Evolutionary conservation across 331 rosid species (phyloP).

Genomic region (Rosa hybrid): DNA sequence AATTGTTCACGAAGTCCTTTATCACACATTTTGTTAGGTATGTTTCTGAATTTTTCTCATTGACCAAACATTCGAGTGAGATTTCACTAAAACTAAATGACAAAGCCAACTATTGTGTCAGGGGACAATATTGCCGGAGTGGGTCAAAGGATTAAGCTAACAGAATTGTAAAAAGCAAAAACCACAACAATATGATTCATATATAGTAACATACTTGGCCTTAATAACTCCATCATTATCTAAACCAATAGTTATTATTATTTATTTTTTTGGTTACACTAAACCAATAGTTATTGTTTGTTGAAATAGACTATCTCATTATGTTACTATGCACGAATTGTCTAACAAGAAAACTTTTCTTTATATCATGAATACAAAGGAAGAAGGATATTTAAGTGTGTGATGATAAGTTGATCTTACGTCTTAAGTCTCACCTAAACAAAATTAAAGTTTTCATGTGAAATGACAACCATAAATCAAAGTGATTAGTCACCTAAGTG

Average conservation of each 20-base stretch:
- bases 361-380: not conserved
- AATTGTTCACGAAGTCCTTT: not conserved
- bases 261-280: not conserved
- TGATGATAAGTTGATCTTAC: not conserved
- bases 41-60: not conserved
- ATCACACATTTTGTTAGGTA: not conserved
- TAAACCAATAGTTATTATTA: not conserved
- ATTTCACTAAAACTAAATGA: not conserved
- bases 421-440: not conserved
- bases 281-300: not conserved
- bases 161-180: not conserved
- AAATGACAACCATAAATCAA: not conserved
- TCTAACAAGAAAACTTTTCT: not conserved
- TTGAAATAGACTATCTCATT: not conserved
- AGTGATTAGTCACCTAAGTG: constrained; percentile 19
- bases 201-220: not conserved
- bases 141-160: not conserved
- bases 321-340: not conserved
- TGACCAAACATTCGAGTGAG: not conserved
- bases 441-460: not conserved
- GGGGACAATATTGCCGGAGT: not conserved
- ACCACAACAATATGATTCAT: not conserved
- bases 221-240: not conserved
- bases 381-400: not conserved
- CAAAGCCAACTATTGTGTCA: not conserved